Evolutionary conservation across 83 land plant genomes (phyloP).

Genomic region (Larix sibirica): DNA sequence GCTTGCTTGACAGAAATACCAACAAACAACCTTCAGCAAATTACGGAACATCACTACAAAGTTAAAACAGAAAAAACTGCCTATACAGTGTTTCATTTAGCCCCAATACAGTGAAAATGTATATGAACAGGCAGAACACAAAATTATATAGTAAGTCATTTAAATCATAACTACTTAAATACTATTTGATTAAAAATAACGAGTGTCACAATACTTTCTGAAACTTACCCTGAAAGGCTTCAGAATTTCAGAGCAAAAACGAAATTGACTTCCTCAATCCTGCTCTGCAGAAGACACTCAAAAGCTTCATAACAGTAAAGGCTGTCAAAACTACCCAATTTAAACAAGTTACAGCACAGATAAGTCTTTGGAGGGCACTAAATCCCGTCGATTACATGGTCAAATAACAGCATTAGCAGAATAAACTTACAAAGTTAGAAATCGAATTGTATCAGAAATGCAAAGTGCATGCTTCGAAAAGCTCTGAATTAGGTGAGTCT

Average conservation of each 20-base stretch:
- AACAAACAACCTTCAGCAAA: neutral
- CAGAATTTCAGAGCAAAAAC: slow-evolving; percentile 14
- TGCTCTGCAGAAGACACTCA: slow-evolving; percentile 15
- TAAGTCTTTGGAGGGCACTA: slow-evolving; percentile 10
- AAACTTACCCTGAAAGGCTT: slow-evolving; percentile 13
- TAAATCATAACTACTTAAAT: neutral
- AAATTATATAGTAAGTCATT: neutral
- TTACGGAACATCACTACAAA: neutral
- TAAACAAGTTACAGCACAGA: slow-evolving; percentile 11
- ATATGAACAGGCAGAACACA: neutral
- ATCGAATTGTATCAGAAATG: slow-evolving; percentile 12
- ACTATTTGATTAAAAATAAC: slow-evolving; percentile 1
- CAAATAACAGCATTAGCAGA: slow-evolving; percentile 2
- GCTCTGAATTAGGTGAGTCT: neutral
- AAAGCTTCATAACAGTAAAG: neutral
- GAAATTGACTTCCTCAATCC: slow-evolving; percentile 9
- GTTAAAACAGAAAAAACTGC: neutral
- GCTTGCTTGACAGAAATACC: neutral
- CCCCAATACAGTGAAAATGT: neutral
- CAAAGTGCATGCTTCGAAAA: slow-evolving; percentile 8
- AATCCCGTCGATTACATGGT: slow-evolving; percentile 8
- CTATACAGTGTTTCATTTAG: neutral
- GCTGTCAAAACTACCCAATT: slow-evolving; percentile 9
- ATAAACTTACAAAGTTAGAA: slow-evolving; percentile 17
- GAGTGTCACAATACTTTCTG: neutral